Evolutionary conservation across 768 basidiomycete genomes (phyloP), one percentile per base, ranked within the genome.

Genomic region (Boletellus emodensis): DNA sequence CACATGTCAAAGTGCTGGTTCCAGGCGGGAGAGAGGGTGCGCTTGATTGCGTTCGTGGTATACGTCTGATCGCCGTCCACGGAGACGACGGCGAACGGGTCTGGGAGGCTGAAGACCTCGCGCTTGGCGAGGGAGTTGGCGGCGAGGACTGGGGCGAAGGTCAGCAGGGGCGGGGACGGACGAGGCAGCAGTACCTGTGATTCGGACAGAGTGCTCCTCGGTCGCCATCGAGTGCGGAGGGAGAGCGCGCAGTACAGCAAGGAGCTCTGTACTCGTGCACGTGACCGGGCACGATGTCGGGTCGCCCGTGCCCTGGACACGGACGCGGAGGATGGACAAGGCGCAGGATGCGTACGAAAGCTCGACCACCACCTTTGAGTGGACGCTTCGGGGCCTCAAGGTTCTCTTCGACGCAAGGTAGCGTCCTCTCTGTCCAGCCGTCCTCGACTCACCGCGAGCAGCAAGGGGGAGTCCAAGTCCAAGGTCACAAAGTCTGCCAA

Each of bases 31-130:
- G 74, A 84, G 54, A 87, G 71, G 1, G 81, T 77, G 58, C 77
- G 82, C 68, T 80, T 87, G 67, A 84, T 74, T 49, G 87, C 81
- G 42, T 78, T 76, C 1, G 91, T 92, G 22, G 87, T 86, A 64
- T 80, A 82, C 13, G 86, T 86, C 67, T 92, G 87, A 59, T 90
- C 84, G 41, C 83, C 85, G 62, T 93, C 91, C 52, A 93, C 86
- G 6, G 87, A 90, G 42, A 95, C 76, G 12, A 93, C 87, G 7
- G 88, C 91, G 63, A 92, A 92, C 4, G 92, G 92, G 68, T 93
- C 90, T 3, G 92, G 92, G 10, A 91, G 75, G 57, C 86, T 76
- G 63, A 91, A 81, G 7, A 91, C 71, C 59, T 90, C 88, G 26
- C 89, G 81, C 65, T 90, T 91, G 54, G 74, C 77, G 24, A 92